These are phyloP conservation scores for Xanthoconium separans DNA, from an alignment of 1,284 basidiomycete species.

Conservation along the genomic window DNA sequence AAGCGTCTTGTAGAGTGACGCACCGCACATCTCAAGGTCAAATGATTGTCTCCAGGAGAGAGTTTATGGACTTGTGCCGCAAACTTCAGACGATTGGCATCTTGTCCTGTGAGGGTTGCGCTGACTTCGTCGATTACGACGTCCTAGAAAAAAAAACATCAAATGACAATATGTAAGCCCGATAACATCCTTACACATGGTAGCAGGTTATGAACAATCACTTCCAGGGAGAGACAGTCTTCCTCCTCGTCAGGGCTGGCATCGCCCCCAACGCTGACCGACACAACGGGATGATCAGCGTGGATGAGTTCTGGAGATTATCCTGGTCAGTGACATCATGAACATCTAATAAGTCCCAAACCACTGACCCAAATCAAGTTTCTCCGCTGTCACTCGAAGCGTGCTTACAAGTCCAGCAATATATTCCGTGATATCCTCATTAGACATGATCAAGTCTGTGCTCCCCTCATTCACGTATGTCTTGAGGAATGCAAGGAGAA, in stretches of 20 bases:
- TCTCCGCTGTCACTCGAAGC: constrained; percentile 47
- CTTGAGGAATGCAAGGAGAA: constrained; percentile 67
- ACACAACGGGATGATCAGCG: constrained; percentile 66
- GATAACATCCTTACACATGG: constrained; percentile 57
- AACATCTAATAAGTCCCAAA: not conserved
- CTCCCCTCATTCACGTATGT: constrained; percentile 57
- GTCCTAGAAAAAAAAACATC: constrained; percentile 34
- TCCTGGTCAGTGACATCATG: constrained; percentile 10
- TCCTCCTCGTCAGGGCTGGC: constrained; percentile 52
- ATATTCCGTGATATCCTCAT: constrained; percentile 52
- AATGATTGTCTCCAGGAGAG: constrained; percentile 51
- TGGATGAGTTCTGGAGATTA: constrained; percentile 55
- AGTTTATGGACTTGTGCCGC: constrained; percentile 38
- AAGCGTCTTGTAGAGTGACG: constrained; percentile 27
- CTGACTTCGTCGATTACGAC: constrained; percentile 51
- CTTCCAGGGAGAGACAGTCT: constrained; percentile 65
- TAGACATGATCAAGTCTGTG: constrained; percentile 51
- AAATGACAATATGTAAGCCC: constrained; percentile 8
- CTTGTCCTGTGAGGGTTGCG: constrained; percentile 54
- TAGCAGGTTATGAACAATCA: constrained; percentile 59
- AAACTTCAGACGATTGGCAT: constrained; percentile 56
- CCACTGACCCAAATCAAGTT: constrained; percentile 56
- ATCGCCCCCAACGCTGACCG: constrained; percentile 44
- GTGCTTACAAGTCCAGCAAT: constrained; percentile 51
- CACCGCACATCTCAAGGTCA: constrained; percentile 70